Percentiles rank a stretch among this genome's conserved stretches.
Conservation (phyloP, 2,329 filamentous ascomycete genomes). For the Xylariaceae sp. region DNA sequence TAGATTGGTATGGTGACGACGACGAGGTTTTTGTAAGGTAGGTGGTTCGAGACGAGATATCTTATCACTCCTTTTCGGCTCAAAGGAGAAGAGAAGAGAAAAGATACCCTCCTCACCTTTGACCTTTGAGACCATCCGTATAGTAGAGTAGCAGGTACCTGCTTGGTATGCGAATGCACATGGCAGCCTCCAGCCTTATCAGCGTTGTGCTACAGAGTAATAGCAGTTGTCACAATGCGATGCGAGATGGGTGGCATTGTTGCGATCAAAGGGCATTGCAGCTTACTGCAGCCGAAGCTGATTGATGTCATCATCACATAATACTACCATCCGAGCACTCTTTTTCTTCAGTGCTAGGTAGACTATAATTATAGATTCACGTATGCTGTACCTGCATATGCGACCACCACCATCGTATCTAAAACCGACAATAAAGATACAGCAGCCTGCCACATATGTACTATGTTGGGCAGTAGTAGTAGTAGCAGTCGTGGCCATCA, state of each 20-base stretch:
- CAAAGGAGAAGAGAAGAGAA: background rate
- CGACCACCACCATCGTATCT: slow-evolving; percentile 5
- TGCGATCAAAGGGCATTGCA: background rate
- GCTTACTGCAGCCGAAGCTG: slow-evolving; percentile 9
- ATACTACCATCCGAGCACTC: slow-evolving; percentile 4
- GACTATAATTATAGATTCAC: slow-evolving; percentile 15
- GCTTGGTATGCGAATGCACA: background rate
- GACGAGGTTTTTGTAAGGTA: background rate
- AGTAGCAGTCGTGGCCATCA: slow-evolving; percentile 25
- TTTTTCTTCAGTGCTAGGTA: background rate
- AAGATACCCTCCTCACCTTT: background rate
- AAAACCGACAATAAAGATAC: slow-evolving; percentile 7
- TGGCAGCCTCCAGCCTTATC: slow-evolving; percentile 18
- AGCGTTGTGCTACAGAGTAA: background rate
- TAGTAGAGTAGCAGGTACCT: too few relatives aligned
- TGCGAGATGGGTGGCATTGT: too few relatives aligned
- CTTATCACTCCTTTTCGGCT: background rate
- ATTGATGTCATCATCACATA: slow-evolving; percentile 28
- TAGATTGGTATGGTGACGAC: slow-evolving; percentile 12
- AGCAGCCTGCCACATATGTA: slow-evolving; percentile 19
- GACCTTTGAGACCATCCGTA: too few relatives aligned
- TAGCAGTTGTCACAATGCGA: background rate
- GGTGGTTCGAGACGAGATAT: background rate
- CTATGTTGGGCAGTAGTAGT: slow-evolving; percentile 9
- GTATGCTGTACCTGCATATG: slow-evolving; percentile 17